Base-by-base conservation (phyloP, 495 filamentous ascomycete species). In the Lasiosphaeria miniovina region DNA sequence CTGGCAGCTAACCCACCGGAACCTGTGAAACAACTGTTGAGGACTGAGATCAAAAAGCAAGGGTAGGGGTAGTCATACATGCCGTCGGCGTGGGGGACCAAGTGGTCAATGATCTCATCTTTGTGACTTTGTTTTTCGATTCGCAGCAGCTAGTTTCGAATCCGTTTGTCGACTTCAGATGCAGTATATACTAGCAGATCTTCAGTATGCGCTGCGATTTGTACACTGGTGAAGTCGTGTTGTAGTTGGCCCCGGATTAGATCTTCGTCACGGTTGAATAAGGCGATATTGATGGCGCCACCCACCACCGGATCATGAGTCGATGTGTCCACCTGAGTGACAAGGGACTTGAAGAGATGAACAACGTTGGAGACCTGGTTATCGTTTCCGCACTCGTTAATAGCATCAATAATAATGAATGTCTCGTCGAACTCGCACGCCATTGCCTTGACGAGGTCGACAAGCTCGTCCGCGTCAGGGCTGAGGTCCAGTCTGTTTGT, bases 1-100 rank as follows among this genome's bases (percentile, higher is more conserved):
- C 51, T 77, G 74, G 49, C 73, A 76, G 36, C 67, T 36, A 11
- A 75, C 73, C 74, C 75, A 77, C 31, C 74, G 66, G 57, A 77
- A 76, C 75, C 71, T 77, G 34, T 12, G 38, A n/a, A n/a, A n/a
- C 12, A 41, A 6, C 38, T 41, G 38, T 41, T 24, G 35, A 33
- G n/a, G 3, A 35, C 24, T 38, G 2, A n/a, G 17, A 35, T 11
- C 15, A 68, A 12, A 41, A 41, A 6, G 38, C 6, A 12, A 41
- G 12, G 38, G 38, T 6, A 41, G 38, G 38, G 38, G 38, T 6
- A 41, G 38, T n/a, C 38, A 12, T 41, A 41, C 38, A 41, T 41
- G 6, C 38, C 38, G 12, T 41, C 38, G 38, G 38, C 38, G 12
- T 41, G 38, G 38, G 38, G 38, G 38, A 41, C 38, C 12, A 41